Base-by-base conservation (phyloP, 2,329 filamentous ascomycete genomes). In the Aurifilum marmelostoma region DNA sequence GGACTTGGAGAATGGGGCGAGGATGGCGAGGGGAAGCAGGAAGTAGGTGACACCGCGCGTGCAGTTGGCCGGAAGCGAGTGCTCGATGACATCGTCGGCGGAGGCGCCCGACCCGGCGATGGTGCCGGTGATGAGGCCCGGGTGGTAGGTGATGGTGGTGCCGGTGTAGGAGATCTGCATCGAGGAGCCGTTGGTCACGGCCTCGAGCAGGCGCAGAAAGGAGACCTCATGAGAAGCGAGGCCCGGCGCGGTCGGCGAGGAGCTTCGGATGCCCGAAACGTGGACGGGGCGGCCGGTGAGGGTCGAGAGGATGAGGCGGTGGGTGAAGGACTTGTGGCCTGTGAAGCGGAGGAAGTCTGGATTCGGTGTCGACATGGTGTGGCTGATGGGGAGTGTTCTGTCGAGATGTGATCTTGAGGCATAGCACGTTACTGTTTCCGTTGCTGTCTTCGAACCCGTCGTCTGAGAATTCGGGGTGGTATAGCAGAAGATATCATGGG, bases 141-240 rank as follows among this genome's bases (percentile, higher is more conserved):
- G 96, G 73, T 92, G 91, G 82, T 97, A 99, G 50, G 94, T 91
- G 67, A 99, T 88, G 1, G 93, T 94, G 0, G 96, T 98, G 77
- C 96, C 96, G 1, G 94, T 97, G 82, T 97, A 96, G 14, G 94
- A 97, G 74, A 99, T 97, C 76, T 97, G 94, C 82, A 98, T 93
- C 67, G 92, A 90, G 69, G 92, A 92, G 81, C 96, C 96, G 84
- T 99, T 99, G 76, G 96, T 99, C 75, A 99, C 87, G 74, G 93
- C 88, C 80, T 98, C 96, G 76, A 99, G 90, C 24, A 99, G 91
- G 68, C 96, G 94, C 41, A 99, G 87, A 80, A 99, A 95, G 61
- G 96, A 98, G 75, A 98, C 90, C 82, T 99, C 96, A 83, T 97
- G 92, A 63, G 93, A 91, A 66, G 93, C 91, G 67, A 99, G 91